Evolutionary conservation across 2,329 filamentous ascomycete species (phyloP), one percentile per base, ranked within the genome.

Genomic region (Leptosphaerulina australis): DNA sequence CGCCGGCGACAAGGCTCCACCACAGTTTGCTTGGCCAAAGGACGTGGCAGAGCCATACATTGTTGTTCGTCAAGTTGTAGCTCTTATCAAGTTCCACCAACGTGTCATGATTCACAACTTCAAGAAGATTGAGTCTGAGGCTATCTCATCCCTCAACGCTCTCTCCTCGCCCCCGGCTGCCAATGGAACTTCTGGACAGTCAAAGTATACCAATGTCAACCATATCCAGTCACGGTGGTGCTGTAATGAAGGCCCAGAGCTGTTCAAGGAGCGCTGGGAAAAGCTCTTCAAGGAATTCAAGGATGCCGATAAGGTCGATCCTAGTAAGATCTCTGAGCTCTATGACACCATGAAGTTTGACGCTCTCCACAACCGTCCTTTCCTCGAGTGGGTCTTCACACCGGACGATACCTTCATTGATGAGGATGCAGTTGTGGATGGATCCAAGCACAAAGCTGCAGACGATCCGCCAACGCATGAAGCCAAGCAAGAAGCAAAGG

Each of bases 331-430:
- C 55, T 97, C 91, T 4, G 94, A 99, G 76, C 82, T 99, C 2
- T 99, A 99, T 72, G 94, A 99, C 72, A 97, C 93, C 15, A 97
- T 99, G 94, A 99, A 99, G 74, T 99, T 97, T 59, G 94, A 99
- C 71, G 94, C 94, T 1, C 80, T 99, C 11, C 95, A 99, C 74
- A 99, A 99, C 69, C 86, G 94, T 2, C 90, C 91, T 56, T 99
- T 99, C 66, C 78, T 99, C 3, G 94, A 99, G 72, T 97, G 94
- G 90, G 88, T 97, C 0, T 99, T 99, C 63, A 96, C 91, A 12
- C 94, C 94, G 1, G 87, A 90, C 25, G 86, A 85, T 64, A 81
- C 80, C 50, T 90, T 96, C 75, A 77, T 93, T 9, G 88, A 88
- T 44, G 88, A 93, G 43, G 69, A 76, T 5, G 58, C 68, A 1